These are phyloP conservation scores for Alternaria sp. DNA, from an alignment of 2,329 filamentous ascomycete species.

Conservation along the genomic window DNA sequence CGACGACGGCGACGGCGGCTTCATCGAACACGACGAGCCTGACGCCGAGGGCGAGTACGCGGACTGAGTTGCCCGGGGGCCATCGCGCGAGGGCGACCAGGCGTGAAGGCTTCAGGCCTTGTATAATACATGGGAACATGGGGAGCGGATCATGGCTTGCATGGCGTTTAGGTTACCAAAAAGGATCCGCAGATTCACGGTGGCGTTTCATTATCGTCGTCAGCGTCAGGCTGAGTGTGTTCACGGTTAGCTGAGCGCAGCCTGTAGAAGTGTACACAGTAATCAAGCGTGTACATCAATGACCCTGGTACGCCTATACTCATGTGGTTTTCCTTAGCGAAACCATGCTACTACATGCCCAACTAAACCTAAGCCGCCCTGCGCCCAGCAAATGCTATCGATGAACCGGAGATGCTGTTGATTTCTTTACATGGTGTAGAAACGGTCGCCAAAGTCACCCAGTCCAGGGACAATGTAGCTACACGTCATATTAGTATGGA, in stretches of 20 bases:
- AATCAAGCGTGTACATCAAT: neutral
- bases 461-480: constrained; percentile 96
- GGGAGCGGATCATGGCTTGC: constrained; percentile 17
- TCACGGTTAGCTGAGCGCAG: constrained; percentile 1
- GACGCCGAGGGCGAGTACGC: constrained; percentile 49
- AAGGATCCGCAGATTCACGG: constrained; percentile 14
- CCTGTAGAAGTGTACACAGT: neutral
- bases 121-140: constrained; percentile 19
- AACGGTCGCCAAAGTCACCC: constrained; percentile 94
- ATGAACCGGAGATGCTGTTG: neutral
- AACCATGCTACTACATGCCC: constrained; percentile 9
- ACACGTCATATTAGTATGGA: constrained; percentile 9
- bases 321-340: neutral
- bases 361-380: constrained; percentile 11
- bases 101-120: constrained; percentile 7
- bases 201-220: constrained; percentile 5
- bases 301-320: neutral
- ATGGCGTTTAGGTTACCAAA: constrained; percentile 37
- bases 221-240: neutral
- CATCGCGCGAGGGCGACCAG: neutral
- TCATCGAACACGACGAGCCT: constrained; percentile 48
- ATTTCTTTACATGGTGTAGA: constrained; percentile 80
- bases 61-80: constrained; percentile 15
- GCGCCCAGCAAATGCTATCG: constrained; percentile 13
- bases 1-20: constrained; percentile 45